phyloP scores from a whole-genome alignment of 208 protist species.

The Wallacemonas collosoma region DNA sequence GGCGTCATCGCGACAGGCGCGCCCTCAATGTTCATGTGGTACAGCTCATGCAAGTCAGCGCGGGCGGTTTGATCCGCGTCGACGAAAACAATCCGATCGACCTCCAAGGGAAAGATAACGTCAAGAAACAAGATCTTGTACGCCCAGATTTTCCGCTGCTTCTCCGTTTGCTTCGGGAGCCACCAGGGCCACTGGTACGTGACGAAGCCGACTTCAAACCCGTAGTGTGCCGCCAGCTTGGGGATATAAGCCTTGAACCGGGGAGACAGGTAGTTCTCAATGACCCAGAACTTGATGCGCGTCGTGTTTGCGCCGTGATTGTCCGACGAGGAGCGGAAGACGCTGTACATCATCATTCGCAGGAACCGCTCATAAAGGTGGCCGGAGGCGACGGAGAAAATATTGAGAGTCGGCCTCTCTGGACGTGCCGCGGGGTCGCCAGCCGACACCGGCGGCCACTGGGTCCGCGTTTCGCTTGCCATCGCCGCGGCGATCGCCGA shows the following conservation, averaged over 20 bases:
- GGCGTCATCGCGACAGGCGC: constrained; percentile 96
- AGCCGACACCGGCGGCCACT: constrained; percentile 33
- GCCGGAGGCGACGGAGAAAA: constrained; percentile 98
- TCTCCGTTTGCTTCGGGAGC: constrained; percentile 96
- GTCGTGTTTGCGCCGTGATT: constrained; percentile 68
- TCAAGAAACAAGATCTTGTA: constrained; percentile 99
- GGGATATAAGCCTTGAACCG: constrained; percentile 95
- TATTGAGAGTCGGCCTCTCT: constrained; percentile 93
- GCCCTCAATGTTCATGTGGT: constrained; percentile 96
- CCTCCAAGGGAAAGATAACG: constrained; percentile 97
- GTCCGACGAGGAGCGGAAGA: constrained; percentile 91
- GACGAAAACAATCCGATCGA: constrained; percentile 98
- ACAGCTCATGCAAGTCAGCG: constrained; percentile 93
- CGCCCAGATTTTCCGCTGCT: constrained; percentile 99
- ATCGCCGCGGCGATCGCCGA: constrained; percentile 25
- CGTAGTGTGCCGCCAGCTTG: constrained; percentile 82
- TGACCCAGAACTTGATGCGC: constrained; percentile 99
- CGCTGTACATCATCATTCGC: constrained; percentile 98
- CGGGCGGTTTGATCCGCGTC: constrained; percentile 97
- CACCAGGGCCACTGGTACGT: constrained; percentile 99
- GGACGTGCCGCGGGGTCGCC: constrained; percentile 18
- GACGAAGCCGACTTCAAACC: constrained; percentile 96
- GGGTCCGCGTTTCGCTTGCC: constrained; percentile 4
- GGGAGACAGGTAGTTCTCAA: constrained; percentile 98
- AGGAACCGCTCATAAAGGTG: constrained; percentile 99